phyloP scores from a whole-genome alignment of 257 asterid species.

The Cynanchum wilfordii region DNA sequence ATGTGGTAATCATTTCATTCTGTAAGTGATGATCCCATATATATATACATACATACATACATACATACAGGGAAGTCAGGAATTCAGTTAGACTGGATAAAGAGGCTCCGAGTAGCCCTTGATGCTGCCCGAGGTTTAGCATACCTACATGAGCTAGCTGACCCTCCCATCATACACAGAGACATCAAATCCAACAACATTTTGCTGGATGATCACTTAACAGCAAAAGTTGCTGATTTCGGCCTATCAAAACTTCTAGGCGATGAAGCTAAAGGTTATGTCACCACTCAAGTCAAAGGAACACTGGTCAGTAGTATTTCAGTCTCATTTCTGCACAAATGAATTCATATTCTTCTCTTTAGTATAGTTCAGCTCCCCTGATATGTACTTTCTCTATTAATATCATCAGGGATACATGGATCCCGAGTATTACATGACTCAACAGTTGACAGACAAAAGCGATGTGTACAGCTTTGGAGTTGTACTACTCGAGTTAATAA shows the following conservation, averaged over 20 bases:
- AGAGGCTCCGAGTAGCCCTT: slow-evolving; percentile 57
- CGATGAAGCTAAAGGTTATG: slow-evolving; percentile 67
- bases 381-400: not conserved
- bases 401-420: slow-evolving; percentile 70
- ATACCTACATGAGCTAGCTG: slow-evolving; percentile 80
- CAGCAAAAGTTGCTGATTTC: slow-evolving; percentile 87
- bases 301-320: slow-evolving; percentile 53
- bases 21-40: not conserved
- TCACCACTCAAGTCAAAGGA: slow-evolving; percentile 92
- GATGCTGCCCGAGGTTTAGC: slow-evolving; percentile 84
- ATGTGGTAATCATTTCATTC: not conserved
- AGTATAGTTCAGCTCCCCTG: not conserved
- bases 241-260: slow-evolving; percentile 82
- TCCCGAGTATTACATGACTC: slow-evolving; percentile 91
- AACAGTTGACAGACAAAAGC: slow-evolving; percentile 74
- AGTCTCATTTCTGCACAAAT: not conserved
- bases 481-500: slow-evolving; percentile 62
- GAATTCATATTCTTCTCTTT: not conserved
- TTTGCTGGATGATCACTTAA: slow-evolving; percentile 52
- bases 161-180: slow-evolving; percentile 90
- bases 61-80: slow-evolving; percentile 46
- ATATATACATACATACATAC: not conserved
- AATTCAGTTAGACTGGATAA: slow-evolving; percentile 55
- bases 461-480: slow-evolving; percentile 83
- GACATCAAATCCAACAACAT: slow-evolving; percentile 84